These are phyloP conservation scores for Amphicarpaea edgeworthii DNA, from an alignment of 306 rosid genomes.

Conservation along the genomic window DNA sequence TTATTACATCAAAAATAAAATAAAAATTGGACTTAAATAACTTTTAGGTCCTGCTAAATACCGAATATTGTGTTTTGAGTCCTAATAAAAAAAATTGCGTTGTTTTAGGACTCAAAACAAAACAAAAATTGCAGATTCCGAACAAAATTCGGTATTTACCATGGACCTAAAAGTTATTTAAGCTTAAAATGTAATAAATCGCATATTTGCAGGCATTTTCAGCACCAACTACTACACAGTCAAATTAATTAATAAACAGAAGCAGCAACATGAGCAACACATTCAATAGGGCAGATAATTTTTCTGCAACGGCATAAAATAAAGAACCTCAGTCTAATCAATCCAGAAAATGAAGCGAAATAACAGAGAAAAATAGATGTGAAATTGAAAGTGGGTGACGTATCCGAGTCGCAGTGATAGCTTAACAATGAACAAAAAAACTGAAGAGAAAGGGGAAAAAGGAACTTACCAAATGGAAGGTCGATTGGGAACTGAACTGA, in stretches of 20 bases:
- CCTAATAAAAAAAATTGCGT: neutral
- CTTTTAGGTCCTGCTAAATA: no score
- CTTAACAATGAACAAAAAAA: neutral
- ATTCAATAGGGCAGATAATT: no score
- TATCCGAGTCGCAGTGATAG: conserved; percentile 35
- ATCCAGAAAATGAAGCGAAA: neutral
- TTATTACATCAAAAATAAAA: no score
- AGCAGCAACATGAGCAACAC: no score
- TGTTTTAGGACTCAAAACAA: no score
- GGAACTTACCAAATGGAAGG: conserved; percentile 52
- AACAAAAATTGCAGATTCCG: no score
- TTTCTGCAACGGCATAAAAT: neutral
- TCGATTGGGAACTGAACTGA: neutral
- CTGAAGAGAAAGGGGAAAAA: neutral
- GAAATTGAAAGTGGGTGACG: neutral
- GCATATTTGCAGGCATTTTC: neutral
- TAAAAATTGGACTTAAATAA: no score
- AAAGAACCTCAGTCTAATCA: neutral
- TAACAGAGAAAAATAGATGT: neutral
- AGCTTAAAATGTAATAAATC: no score
- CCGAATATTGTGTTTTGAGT: no score
- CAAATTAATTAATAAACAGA: no score
- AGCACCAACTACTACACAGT: neutral
- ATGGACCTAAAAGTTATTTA: no score
- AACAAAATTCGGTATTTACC: no score